phyloP scores from a whole-genome alignment of 345 rosid genomes.

The Limnanthes douglasii region DNA sequence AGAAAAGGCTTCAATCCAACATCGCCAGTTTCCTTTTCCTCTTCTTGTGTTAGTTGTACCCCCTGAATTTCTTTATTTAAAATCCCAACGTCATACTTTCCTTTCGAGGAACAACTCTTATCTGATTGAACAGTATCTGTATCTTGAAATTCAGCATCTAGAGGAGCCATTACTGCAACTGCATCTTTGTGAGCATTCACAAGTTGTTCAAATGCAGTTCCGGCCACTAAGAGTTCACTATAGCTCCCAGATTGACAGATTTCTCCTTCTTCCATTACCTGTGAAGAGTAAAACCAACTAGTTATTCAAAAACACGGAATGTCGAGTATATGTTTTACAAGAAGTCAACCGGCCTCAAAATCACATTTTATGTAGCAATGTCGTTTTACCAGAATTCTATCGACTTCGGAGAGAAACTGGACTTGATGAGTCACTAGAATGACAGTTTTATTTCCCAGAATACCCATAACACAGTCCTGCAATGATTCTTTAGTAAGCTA shows the following conservation, averaged over 20 bases:
- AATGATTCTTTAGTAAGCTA: constrained; percentile 3
- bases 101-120: constrained; percentile 4
- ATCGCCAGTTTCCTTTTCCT: constrained; percentile 44
- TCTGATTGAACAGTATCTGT: constrained; percentile 7
- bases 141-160: constrained; percentile 3
- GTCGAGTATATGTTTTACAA: no score
- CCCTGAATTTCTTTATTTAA: constrained; percentile 15
- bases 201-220: constrained; percentile 49
- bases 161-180: constrained; percentile 23
- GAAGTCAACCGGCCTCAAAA: no score
- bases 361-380: no score
- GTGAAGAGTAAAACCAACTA: no score
- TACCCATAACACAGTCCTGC: constrained; percentile 64
- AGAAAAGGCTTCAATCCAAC: constrained; percentile 47
- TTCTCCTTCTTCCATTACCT: constrained; percentile 57
- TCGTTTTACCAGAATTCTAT: constrained; percentile 40
- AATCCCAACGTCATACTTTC: constrained; percentile 13
- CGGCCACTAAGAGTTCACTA: constrained; percentile 33
- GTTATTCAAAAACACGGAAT: no score
- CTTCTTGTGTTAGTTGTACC: constrained; percentile 52
- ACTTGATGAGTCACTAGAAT: constrained; percentile 79
- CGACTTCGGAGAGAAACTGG: constrained; percentile 57
- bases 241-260: constrained; percentile 48
- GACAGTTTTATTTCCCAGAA: constrained; percentile 42
- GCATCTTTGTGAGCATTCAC: constrained; percentile 65